Evolutionary conservation across 805 yeast genomes (phyloP), one percentile per base, ranked within the genome.

Genomic region (Metschnikowia vanudenii): DNA sequence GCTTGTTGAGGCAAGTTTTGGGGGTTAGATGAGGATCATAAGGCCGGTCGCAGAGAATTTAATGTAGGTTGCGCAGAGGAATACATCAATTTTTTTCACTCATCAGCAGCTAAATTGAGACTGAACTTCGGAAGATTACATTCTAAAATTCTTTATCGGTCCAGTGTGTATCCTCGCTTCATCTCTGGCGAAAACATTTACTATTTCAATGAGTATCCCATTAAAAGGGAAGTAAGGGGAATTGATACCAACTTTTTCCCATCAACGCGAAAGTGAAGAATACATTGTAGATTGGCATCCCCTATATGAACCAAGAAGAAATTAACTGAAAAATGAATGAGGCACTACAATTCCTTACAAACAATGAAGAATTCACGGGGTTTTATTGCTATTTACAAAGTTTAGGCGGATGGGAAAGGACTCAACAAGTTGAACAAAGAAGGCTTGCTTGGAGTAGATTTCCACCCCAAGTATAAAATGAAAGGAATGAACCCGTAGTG

Each of bases 401-500:
- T 43, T 71, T 73, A 86, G 60, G 81, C 85, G 53, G 87, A 78
- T 56, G 95, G 94, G 59, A 88, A 76, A 41, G 96, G 95, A 54
- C 91, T 84, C 58, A 87, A 75, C 59, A 87, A 76, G 61, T 75
- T 77, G 67, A 92, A 76, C 63, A 92, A 74, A 55, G 82, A 82
- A 53, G 97, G 97, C 71, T 85, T 88, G 68, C 85, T 85, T 46
- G 89, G 76, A 53, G 92, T 83, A 57, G 88, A 81, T 40, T 73
- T 64, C 75, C 74, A 72, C 17, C 76, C 99, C 59, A 94, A 74
- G 76, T 94, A 94, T 63, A 94, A 75, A 55, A 94, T 84, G 64
- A 94, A 86, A 47, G 99, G 99, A 60, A 94, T 84, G 88, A 96
- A 94, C 39, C 98, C 97, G 70, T 90, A 94, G 71, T 95, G 99